A percentile compares a stretch with the other conserved stretches of the same genome.
Conservation (phyloP, 2,329 filamentous ascomycete genomes). For the Monosporascus sp. region DNA sequence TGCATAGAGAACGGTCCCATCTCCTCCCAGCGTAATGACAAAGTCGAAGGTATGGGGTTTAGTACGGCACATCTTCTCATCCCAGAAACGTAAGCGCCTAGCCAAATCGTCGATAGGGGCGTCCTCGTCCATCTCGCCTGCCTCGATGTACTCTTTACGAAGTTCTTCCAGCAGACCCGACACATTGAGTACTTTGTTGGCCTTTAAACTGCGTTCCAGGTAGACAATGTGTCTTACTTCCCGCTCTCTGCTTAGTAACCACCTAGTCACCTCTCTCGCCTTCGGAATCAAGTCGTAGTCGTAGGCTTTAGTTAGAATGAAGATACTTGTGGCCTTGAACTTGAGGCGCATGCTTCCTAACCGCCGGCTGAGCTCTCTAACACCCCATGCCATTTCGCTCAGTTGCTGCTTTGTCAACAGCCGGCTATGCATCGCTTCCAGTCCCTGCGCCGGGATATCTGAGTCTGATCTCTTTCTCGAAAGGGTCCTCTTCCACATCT, state of each 20-base stretch:
- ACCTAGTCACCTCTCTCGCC: constrained; percentile 70
- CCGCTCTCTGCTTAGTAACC: constrained; percentile 71
- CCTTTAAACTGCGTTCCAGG: constrained; percentile 70
- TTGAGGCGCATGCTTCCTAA: constrained; percentile 78
- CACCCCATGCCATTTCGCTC: constrained; percentile 94
- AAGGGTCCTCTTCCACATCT: constrained; percentile 48
- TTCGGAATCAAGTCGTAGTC: constrained; percentile 74
- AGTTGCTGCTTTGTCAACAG: constrained; percentile 91
- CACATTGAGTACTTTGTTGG: constrained; percentile 69
- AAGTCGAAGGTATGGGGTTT: constrained; percentile 90
- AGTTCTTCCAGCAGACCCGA: constrained; percentile 61
- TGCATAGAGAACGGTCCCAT: constrained; percentile 94
- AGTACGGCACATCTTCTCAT: constrained; percentile 67
- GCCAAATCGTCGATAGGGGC: constrained; percentile 31
- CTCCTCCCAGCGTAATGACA: constrained; percentile 83
- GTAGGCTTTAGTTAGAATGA: constrained; percentile 87
- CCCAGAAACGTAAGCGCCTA: constrained; percentile 74
- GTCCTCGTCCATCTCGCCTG: constrained; percentile 28
- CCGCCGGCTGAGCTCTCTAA: constrained; percentile 82
- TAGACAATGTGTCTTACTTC: constrained; percentile 71
- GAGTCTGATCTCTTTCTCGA: constrained; percentile 36
- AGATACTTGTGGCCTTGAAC: constrained; percentile 76
- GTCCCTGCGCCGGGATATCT: constrained; percentile 29
- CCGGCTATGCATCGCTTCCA: constrained; percentile 49
- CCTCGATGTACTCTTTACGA: constrained; percentile 36